phyloP scores from a whole-genome alignment of 2,329 filamentous ascomycete species.

The Botryotinia calthae region DNA sequence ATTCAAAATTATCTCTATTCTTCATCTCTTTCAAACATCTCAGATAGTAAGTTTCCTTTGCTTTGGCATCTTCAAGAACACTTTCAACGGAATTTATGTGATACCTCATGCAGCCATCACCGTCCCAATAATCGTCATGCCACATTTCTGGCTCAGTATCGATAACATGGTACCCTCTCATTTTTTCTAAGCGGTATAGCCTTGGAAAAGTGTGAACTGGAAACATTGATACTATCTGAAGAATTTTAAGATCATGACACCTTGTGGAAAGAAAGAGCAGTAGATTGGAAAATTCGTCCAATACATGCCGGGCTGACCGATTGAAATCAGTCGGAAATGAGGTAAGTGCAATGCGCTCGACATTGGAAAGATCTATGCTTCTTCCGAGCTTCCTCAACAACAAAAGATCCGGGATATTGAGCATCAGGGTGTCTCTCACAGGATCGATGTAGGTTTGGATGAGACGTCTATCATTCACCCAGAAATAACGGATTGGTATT shows the following conservation, averaged over 20 bases:
- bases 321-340: background rate
- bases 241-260: background rate
- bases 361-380: background rate
- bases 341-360: background rate
- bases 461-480: background rate
- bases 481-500: background rate
- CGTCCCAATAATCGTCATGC: background rate
- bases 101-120: background rate
- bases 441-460: background rate
- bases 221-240: background rate
- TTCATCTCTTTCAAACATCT: background rate
- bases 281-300: fast-evolving
- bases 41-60: fast-evolving
- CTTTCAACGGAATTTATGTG: fast-evolving
- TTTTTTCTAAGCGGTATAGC: too few species aligned
- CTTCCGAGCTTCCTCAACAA: background rate
- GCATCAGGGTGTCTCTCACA: background rate
- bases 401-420: background rate
- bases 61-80: background rate
- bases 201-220: background rate
- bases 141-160: background rate
- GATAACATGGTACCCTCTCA: background rate
- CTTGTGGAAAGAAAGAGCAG: background rate
- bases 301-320: fast-evolving
- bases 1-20: background rate